Conservation (phyloP, 2,329 filamentous ascomycete genomes). For the Microsporum ferrugineum region DNA sequence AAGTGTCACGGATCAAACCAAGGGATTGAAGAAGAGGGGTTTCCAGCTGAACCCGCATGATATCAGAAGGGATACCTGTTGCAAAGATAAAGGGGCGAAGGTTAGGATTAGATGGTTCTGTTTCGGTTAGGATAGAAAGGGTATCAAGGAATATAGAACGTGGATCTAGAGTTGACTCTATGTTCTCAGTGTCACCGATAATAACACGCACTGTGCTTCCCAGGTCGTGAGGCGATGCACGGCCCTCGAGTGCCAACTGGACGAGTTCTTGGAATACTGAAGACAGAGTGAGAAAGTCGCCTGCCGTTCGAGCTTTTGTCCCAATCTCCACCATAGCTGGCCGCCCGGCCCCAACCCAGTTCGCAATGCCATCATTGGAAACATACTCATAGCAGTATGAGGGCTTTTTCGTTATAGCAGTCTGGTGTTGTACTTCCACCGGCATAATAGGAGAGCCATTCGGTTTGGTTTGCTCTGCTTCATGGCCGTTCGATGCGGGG, state of each 20-base stretch:
- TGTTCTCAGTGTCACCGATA: constrained; percentile 44
- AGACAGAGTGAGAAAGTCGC: constrained; percentile 57
- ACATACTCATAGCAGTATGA: constrained; percentile 63
- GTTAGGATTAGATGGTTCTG: constrained; percentile 47
- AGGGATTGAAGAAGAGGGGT: constrained; percentile 61
- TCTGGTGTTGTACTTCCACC: constrained; percentile 9
- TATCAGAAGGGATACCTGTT: constrained; percentile 57
- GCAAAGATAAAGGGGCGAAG: constrained; percentile 60
- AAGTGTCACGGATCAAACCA: constrained; percentile 73
- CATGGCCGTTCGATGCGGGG: constrained; percentile 23
- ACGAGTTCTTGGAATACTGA: constrained; percentile 77
- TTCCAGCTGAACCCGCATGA: constrained; percentile 78
- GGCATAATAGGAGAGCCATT: constrained; percentile 21
- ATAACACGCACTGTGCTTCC: constrained; percentile 65
- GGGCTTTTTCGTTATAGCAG: constrained; percentile 15
- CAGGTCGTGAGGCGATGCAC: constrained; percentile 56
- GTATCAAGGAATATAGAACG: constrained; percentile 70
- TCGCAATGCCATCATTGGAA: constrained; percentile 54
- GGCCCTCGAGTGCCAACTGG: constrained; percentile 58
- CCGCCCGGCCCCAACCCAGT: constrained; percentile 58
- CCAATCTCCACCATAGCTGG: constrained; percentile 56
- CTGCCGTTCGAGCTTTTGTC: constrained; percentile 51
- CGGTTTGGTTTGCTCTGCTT: constrained; percentile 20
- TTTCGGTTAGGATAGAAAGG: constrained; percentile 65
- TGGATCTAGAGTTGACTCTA: constrained; percentile 44